phyloP scores from a whole-genome alignment of 805 yeast genomes.

The Saccharomycopsis fodiens region DNA sequence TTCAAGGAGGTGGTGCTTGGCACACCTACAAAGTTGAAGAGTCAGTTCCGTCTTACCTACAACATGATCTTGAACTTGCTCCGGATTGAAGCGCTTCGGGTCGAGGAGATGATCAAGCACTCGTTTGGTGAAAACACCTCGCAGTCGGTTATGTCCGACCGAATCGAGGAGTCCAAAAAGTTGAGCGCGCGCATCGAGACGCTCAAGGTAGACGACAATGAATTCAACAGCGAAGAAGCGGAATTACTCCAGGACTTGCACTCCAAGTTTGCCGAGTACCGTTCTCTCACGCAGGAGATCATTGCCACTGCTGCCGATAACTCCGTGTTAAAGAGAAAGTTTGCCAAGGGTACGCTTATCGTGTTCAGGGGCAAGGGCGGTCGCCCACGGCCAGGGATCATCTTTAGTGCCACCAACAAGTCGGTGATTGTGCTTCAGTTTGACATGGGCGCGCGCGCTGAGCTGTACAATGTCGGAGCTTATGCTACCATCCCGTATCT shows the following conservation, averaged over 20 bases:
- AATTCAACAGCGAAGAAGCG: conserved; percentile 5
- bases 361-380: conserved; percentile 45
- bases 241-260: conserved; percentile 40
- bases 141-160: conserved; percentile 81
- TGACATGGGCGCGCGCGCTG: conserved; percentile 33
- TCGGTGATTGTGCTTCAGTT: conserved; percentile 37
- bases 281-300: conserved; percentile 36
- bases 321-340: conserved; percentile 38
- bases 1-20: conserved; percentile 84
- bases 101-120: conserved; percentile 97
- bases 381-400: conserved; percentile 43
- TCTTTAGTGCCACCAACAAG: conserved; percentile 36
- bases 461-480: conserved; percentile 21
- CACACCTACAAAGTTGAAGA: conserved; percentile 77
- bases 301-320: conserved; percentile 40
- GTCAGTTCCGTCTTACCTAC: conserved; percentile 91
- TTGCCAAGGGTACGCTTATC: conserved; percentile 50
- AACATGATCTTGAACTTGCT: conserved; percentile 89
- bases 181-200: conserved; percentile 40
- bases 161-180: conserved; percentile 54
- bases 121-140: conserved; percentile 89
- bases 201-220: conserved; percentile 26
- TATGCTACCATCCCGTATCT: conserved; percentile 26
- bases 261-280: conserved; percentile 38
- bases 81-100: conserved; percentile 88